A percentile compares a stretch with the other conserved stretches of the same genome.
Conservation (phyloP, 495 filamentous ascomycete species). For the Podospora conica region DNA sequence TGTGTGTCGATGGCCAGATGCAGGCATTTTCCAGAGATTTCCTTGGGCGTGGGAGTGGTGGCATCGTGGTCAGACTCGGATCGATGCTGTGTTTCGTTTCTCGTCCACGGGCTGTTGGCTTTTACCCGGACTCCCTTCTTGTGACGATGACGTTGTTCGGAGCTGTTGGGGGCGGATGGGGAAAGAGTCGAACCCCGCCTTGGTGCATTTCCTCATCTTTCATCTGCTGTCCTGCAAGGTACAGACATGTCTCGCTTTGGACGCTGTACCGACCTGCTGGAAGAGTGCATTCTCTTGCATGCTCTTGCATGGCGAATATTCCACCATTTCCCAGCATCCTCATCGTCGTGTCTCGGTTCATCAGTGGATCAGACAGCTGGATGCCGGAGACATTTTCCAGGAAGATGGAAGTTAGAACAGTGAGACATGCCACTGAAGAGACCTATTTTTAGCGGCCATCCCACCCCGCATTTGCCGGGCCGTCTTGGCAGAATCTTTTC, state of each 20-base stretch:
- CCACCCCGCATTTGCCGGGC: slow-evolving; percentile 10
- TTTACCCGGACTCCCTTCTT: neutral
- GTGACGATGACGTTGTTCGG: neutral
- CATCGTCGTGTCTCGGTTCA: neutral
- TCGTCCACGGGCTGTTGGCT: neutral
- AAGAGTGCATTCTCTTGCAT: neutral
- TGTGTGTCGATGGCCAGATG: neutral
- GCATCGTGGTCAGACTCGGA: neutral
- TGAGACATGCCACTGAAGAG: neutral
- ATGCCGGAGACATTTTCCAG: neutral
- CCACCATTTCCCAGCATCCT: neutral
- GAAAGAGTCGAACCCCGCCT: neutral
- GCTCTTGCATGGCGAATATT: neutral
- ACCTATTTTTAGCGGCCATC: slow-evolving; percentile 9
- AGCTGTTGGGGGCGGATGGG: neutral
- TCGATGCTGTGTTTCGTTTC: neutral
- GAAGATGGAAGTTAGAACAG: no score
- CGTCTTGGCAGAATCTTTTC: slow-evolving; percentile 8
- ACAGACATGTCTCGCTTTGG: neutral
- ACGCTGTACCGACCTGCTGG: neutral
- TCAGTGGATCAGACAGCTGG: neutral
- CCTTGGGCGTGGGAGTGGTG: neutral
- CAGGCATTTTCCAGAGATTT: neutral
- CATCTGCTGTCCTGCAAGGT: neutral
- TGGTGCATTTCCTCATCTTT: neutral